phyloP scores from a whole-genome alignment of 768 basidiomycete genomes.

The Lanmaoa rubissima region DNA sequence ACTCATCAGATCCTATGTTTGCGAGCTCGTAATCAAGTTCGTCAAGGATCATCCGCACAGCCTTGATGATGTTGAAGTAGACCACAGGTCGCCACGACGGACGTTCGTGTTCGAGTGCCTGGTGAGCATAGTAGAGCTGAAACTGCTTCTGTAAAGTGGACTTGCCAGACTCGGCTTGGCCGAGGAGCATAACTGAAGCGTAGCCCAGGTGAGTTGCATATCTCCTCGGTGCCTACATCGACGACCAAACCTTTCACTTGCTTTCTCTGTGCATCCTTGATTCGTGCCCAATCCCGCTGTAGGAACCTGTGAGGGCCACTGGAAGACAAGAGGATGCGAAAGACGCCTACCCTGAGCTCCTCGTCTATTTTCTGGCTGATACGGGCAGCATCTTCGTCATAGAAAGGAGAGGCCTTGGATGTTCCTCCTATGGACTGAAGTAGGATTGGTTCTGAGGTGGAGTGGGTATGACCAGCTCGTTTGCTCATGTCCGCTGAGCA shows the following conservation, averaged over 20 bases:
- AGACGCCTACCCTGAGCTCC: conserved; percentile 46
- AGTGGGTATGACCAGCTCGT: conserved; percentile 30
- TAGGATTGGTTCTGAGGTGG: conserved; percentile 31
- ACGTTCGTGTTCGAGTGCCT: conserved; percentile 66
- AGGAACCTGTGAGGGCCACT: conserved; percentile 6
- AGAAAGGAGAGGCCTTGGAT: conserved; percentile 31
- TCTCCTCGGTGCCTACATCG: not conserved
- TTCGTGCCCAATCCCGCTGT: conserved; percentile 49
- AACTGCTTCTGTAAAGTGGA: conserved; percentile 85
- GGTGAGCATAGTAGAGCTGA: conserved; percentile 74
- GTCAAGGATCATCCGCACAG: conserved; percentile 69
- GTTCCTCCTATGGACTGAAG: conserved; percentile 33
- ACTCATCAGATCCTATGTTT: conserved; percentile 26
- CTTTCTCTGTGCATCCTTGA: conserved; percentile 43
- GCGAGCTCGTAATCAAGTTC: conserved; percentile 63
- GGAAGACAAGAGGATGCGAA: not conserved
- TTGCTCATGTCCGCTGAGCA: conserved; percentile 26
- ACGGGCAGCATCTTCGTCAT: conserved; percentile 45
- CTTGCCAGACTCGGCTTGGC: conserved; percentile 81
- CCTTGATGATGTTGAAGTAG: conserved; percentile 82
- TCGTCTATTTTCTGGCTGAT: conserved; percentile 56
- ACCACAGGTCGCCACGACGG: conserved; percentile 78
- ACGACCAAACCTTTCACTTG: conserved; percentile 51
- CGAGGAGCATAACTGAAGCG: conserved; percentile 63
- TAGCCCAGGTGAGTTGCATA: conserved; percentile 4